phyloP scores from a whole-genome alignment of 2,329 filamentous ascomycete species.

The Chaetomium strumarium region DNA sequence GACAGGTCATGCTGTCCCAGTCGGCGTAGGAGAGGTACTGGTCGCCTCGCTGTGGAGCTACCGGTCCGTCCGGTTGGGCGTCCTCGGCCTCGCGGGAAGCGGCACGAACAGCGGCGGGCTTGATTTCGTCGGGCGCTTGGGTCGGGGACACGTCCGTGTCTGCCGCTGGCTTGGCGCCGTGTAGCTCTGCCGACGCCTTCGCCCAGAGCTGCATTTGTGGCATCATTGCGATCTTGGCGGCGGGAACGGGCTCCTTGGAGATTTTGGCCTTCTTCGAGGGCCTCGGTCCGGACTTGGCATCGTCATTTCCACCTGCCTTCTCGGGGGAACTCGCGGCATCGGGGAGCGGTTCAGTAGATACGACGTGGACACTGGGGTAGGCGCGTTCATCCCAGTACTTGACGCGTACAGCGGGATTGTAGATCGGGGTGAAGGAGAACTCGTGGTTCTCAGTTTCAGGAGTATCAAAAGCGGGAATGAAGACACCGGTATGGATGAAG shows the following conservation, averaged over 20 bases:
- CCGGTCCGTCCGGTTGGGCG: constrained; percentile 21
- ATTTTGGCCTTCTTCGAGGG: constrained; percentile 48
- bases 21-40: constrained; percentile 56
- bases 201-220: constrained; percentile 68
- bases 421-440: constrained; percentile 64
- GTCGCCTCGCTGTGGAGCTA: constrained; percentile 27
- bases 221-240: constrained; percentile 46
- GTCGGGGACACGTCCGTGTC: constrained; percentile 21
- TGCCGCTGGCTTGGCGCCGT: constrained; percentile 41
- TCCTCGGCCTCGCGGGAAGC: constrained; percentile 11
- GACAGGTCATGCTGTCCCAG: constrained; percentile 41
- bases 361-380: constrained; percentile 59
- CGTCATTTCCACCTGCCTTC: constrained; percentile 31
- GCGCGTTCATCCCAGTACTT: constrained; percentile 72
- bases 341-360: constrained; percentile 45
- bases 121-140: constrained; percentile 18
- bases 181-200: constrained; percentile 62
- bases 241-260: constrained; percentile 42
- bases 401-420: constrained; percentile 60
- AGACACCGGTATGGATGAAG: constrained; percentile 80
- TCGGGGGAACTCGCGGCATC: constrained; percentile 34
- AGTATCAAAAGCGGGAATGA: constrained; percentile 64
- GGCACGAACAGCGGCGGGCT: not conserved
- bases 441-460: constrained; percentile 48
- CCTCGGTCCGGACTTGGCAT: constrained; percentile 20